A percentile compares a stretch with the other conserved stretches of the same genome.
These are phyloP conservation scores for Metschnikowia amazonensis DNA, from an alignment of 805 yeast species.

Conservation along the genomic window DNA sequence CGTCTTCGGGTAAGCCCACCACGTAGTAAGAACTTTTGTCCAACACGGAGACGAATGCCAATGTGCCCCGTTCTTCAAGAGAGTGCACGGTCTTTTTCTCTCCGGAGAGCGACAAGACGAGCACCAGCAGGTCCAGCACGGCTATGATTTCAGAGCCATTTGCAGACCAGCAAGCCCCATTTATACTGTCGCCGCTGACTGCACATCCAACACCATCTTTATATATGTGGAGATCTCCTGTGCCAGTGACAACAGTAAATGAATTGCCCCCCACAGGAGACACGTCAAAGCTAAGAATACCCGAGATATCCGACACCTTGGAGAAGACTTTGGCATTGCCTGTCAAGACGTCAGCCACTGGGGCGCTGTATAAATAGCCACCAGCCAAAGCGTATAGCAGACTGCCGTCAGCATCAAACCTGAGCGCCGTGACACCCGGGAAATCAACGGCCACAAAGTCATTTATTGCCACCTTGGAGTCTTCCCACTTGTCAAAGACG, in stretches of 20 bases:
- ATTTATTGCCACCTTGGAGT: constrained; percentile 5
- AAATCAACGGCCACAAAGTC: constrained; percentile 7
- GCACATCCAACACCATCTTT: constrained; percentile 4
- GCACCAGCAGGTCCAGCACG: constrained; percentile 4
- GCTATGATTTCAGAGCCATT: constrained; percentile 7
- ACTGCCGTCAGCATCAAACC: constrained; percentile 18
- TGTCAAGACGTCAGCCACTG: constrained; percentile 8
- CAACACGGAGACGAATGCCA: constrained; percentile 17
- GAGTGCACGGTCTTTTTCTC: constrained; percentile 2
- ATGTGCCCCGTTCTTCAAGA: constrained; percentile 17
- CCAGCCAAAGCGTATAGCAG: constrained; percentile 25
- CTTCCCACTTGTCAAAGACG: constrained; percentile 25
- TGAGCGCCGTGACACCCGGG: constrained; percentile 18
- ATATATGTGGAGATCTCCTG: constrained; percentile 14
- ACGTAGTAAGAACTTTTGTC: constrained; percentile 20
- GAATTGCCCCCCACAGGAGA: constrained; percentile 18
- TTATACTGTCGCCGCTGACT: not conserved
- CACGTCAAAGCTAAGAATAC: constrained; percentile 18
- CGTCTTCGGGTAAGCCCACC: constrained; percentile 12
- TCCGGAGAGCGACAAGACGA: constrained; percentile 1
- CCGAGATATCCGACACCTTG: not conserved
- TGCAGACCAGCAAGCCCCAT: constrained; percentile 11
- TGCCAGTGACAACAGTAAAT: constrained; percentile 16
- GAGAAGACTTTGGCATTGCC: not conserved
- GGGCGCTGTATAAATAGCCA: constrained; percentile 19